These are phyloP conservation scores for Rutstroemia sp. DNA, from an alignment of 2,329 filamentous ascomycete genomes.

Conservation along the genomic window DNA sequence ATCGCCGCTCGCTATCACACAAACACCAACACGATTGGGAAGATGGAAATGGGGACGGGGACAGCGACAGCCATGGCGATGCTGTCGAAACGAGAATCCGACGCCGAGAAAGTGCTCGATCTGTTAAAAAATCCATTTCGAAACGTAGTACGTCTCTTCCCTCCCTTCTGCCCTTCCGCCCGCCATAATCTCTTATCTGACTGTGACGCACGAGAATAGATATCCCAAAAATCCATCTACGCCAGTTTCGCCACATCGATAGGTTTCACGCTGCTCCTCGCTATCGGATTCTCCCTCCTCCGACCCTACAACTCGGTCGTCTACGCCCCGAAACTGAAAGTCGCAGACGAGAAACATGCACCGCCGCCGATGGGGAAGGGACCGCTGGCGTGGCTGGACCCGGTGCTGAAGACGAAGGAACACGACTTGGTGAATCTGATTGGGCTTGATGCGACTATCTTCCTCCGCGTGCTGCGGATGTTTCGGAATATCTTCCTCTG, in stretches of 20 bases:
- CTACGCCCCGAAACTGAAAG: conserved; percentile 89
- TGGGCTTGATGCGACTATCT: conserved; percentile 85
- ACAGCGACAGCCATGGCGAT: conserved; percentile 10
- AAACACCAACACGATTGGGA: not conserved
- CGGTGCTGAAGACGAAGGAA: conserved; percentile 73
- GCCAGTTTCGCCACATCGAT: conserved; percentile 76
- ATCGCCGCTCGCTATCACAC: conserved; percentile 23
- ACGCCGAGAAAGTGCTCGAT: conserved; percentile 22
- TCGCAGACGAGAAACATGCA: conserved; percentile 83
- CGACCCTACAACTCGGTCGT: conserved; percentile 88
- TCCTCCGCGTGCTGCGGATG: conserved; percentile 85
- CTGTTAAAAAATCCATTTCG: conserved; percentile 27
- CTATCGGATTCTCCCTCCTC: conserved; percentile 77
- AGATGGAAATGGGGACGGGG: conserved; percentile 17
- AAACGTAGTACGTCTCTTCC: conserved; percentile 14
- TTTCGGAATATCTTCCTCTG: conserved; percentile 80
- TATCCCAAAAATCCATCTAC: conserved; percentile 53
- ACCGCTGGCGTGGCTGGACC: conserved; percentile 79
- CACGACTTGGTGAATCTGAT: conserved; percentile 70
- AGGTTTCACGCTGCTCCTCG: conserved; percentile 64
- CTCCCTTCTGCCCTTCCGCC: not conserved
- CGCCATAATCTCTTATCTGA: too few species aligned
- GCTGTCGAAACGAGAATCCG: conserved; percentile 16
- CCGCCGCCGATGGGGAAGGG: conserved; percentile 81
- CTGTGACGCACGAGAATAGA: conserved; percentile 12